phyloP scores from a whole-genome alignment of 208 protist species.

The Herpetomonas tarakana region DNA sequence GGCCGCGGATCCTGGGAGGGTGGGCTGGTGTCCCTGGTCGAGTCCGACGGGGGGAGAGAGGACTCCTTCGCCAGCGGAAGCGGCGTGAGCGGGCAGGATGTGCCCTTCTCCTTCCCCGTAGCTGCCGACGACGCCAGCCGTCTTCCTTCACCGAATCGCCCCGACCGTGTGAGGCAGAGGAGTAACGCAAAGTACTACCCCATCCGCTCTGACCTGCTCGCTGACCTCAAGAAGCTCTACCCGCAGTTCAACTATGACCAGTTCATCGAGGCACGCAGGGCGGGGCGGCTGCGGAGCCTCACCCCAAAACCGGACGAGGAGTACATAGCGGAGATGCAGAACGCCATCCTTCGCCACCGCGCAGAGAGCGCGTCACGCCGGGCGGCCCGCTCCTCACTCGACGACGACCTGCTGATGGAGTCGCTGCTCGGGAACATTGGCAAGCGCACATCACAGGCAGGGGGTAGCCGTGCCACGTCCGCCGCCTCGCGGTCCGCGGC shows the following conservation, averaged over 20 bases:
- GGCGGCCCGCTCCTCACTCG: no score
- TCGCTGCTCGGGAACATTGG: slow-evolving; percentile 7
- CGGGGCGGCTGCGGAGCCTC: slow-evolving; percentile 8
- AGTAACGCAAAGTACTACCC: neutral
- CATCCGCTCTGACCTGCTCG: slow-evolving; percentile 27
- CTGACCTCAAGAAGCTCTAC: slow-evolving; percentile 57
- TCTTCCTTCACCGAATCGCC: no score
- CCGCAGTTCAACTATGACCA: slow-evolving; percentile 60
- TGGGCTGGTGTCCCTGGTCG: neutral
- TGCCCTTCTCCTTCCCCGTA: neutral
- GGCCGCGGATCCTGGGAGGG: no score
- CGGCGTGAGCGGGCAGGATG: neutral
- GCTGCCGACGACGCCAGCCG: neutral
- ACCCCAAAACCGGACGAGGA: slow-evolving; percentile 35
- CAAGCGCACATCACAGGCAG: neutral
- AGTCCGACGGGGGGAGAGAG: neutral
- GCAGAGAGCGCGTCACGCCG: slow-evolving; percentile 1
- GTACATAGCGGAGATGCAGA: slow-evolving; percentile 55
- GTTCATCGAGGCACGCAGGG: slow-evolving; percentile 46
- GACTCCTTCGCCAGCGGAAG: neutral
- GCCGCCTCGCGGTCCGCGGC: neutral
- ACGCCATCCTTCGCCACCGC: slow-evolving; percentile 14
- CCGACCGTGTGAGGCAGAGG: neutral
- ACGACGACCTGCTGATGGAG: slow-evolving; percentile 1
- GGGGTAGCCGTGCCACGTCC: neutral